Percentiles rank a stretch among this genome's conserved stretches.
These are phyloP conservation scores for Eucalyptus marginata DNA, from an alignment of 345 rosid species.

Conservation along the genomic window DNA sequence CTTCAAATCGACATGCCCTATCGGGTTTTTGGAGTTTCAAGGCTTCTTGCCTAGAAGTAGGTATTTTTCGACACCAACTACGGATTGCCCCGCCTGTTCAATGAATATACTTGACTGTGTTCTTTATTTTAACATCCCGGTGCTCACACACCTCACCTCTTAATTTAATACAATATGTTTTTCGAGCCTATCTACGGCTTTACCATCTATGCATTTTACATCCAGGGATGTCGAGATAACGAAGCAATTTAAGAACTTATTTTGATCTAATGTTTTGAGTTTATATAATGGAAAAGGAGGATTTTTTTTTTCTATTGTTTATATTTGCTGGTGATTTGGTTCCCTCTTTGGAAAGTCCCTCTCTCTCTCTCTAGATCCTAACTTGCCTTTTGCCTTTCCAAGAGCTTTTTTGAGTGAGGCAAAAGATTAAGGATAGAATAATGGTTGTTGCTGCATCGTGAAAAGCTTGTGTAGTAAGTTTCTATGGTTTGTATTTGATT, in stretches of 20 bases:
- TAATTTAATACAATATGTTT: too few relatives aligned
- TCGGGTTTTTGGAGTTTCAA: fast-evolving
- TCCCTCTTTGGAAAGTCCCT: background rate
- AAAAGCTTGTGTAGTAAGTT: background rate
- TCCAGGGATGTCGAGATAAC: fast-evolving
- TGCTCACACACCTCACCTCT: fast-evolving
- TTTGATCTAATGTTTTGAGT: background rate
- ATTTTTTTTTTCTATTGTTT: fast-evolving
- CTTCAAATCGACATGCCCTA: too few relatives aligned
- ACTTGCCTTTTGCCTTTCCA: background rate
- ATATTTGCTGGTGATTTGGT: background rate
- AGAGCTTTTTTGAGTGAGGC: background rate
- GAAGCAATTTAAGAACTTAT: too few relatives aligned
- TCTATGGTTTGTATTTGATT: too few relatives aligned
- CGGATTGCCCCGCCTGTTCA: fast-evolving
- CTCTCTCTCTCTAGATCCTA: background rate
- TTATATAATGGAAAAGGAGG: background rate
- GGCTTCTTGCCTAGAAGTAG: background rate
- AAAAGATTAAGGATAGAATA: background rate
- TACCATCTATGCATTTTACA: too few relatives aligned
- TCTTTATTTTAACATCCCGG: fast-evolving
- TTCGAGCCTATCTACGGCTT: fast-evolving
- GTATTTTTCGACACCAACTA: too few relatives aligned
- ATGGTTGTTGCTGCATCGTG: background rate
- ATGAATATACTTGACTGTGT: fast-evolving